Evolutionary conservation across 2,329 filamentous ascomycete species (phyloP).

Genomic region (Cordyceps pruinosa): DNA sequence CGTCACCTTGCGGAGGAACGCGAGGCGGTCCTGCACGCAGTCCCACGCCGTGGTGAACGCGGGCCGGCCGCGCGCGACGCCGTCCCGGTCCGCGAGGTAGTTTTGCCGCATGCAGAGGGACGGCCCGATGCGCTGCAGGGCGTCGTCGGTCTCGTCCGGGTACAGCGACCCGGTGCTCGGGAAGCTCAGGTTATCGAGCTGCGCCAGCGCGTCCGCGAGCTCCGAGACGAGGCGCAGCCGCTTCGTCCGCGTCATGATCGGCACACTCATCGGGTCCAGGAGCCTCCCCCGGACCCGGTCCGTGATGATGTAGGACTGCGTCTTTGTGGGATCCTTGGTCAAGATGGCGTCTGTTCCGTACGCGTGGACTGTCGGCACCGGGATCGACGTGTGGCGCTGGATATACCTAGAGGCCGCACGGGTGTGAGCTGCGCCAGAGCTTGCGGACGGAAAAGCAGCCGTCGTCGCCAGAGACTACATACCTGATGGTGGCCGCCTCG

Average conservation of each 20-base stretch:
- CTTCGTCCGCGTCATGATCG: neutral
- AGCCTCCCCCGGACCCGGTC: neutral
- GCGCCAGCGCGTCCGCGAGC: neutral
- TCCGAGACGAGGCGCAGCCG: neutral
- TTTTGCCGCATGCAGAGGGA: neutral
- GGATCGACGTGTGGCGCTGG: neutral
- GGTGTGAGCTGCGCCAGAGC: fast-evolving
- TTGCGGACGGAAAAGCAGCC: neutral
- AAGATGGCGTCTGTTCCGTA: neutral
- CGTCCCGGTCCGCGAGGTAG: neutral
- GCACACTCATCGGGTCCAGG: neutral
- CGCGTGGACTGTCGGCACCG: neutral
- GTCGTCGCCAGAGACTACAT: neutral
- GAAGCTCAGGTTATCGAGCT: neutral
- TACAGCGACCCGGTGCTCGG: neutral
- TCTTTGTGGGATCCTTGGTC: neutral
- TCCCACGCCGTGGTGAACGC: neutral
- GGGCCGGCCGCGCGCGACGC: neutral
- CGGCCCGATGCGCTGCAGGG: neutral
- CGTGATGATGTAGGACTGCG: neutral
- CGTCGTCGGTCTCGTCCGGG: neutral
- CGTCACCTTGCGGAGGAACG: neutral
- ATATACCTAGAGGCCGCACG: neutral
- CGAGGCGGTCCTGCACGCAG: neutral
- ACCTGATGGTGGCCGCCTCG: neutral